Evolutionary conservation across 495 filamentous ascomycete genomes (phyloP).

Genomic region (Entonaema liquescens): DNA sequence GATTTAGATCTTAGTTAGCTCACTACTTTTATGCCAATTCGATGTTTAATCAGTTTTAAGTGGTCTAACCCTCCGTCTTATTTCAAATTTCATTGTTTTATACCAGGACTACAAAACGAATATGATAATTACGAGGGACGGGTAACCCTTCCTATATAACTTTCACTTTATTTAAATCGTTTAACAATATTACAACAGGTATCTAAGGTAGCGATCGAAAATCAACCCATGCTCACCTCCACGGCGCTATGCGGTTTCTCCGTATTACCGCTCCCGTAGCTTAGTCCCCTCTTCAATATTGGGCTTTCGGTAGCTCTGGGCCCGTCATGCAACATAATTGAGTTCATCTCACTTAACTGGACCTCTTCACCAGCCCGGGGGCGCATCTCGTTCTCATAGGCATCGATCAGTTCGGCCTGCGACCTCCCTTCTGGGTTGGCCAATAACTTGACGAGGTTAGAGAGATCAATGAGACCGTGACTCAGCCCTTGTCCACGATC

Average conservation of each 20-base stretch:
- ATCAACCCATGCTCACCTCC: not conserved
- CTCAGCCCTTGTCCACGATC: slow-evolving; percentile 65
- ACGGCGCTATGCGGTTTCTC: not conserved
- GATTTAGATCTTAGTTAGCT: not conserved
- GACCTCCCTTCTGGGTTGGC: slow-evolving; percentile 26
- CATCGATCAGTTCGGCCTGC: slow-evolving; percentile 42
- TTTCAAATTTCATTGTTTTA: not conserved
- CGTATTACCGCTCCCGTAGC: slow-evolving; percentile 15
- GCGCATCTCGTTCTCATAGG: slow-evolving; percentile 62
- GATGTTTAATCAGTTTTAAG: not conserved
- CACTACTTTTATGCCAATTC: not conserved
- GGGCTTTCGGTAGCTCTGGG: slow-evolving; percentile 47
- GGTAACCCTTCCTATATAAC: not conserved
- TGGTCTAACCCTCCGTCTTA: not conserved
- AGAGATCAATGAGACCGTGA: slow-evolving; percentile 57
- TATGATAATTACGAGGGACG: not conserved
- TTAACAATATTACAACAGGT: not conserved
- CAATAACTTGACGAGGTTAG: slow-evolving; percentile 51
- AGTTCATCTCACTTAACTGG: slow-evolving; percentile 49
- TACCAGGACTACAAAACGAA: not conserved
- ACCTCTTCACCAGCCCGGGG: slow-evolving; percentile 58
- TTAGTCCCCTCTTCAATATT: slow-evolving; percentile 38
- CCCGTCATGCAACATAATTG: slow-evolving; percentile 58
- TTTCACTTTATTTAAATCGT: not conserved
- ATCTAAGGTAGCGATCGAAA: too few relatives aligned